These are phyloP conservation scores for Pholiota microspora DNA, from an alignment of 768 basidiomycete species.

Conservation along the genomic window DNA sequence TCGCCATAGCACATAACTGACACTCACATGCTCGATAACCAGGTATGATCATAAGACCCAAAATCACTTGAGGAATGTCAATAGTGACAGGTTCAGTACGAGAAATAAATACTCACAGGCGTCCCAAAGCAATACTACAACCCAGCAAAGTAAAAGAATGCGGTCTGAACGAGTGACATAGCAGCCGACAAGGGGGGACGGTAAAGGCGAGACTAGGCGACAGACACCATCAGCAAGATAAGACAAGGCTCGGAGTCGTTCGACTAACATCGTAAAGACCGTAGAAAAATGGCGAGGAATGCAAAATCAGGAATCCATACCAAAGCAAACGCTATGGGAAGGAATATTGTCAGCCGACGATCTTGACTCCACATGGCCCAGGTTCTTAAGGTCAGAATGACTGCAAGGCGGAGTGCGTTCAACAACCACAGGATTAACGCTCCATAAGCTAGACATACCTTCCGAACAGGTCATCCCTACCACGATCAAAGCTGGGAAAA, in stretches of 20 bases:
- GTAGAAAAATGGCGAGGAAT: constrained; percentile 5
- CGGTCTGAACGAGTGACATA: neutral
- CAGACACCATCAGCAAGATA: neutral
- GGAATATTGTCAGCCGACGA: neutral
- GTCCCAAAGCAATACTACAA: constrained; percentile 11
- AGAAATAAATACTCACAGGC: constrained; percentile 6
- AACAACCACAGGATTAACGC: too few species aligned
- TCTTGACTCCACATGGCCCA: constrained; percentile 15
- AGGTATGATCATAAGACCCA: constrained; percentile 11
- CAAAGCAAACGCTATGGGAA: neutral
- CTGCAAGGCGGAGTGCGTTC: too few species aligned
- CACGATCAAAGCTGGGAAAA: constrained; percentile 4
- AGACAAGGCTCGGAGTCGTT: neutral
- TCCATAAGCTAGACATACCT: neutral
- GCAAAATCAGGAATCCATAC: constrained; percentile 1
- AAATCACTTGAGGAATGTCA: neutral
- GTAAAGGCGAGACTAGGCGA: neutral
- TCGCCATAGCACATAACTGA: neutral
- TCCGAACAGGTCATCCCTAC: constrained; percentile 9
- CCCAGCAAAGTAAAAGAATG: constrained; percentile 4
- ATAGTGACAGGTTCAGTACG: neutral
- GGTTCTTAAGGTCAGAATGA: constrained; percentile 11
- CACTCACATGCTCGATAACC: constrained; percentile 9
- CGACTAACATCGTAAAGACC: constrained; percentile 8
- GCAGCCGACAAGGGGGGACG: constrained; percentile 9